Base-by-base conservation (phyloP, 2,329 filamentous ascomycete genomes). In the Beauveria asiatica region DNA sequence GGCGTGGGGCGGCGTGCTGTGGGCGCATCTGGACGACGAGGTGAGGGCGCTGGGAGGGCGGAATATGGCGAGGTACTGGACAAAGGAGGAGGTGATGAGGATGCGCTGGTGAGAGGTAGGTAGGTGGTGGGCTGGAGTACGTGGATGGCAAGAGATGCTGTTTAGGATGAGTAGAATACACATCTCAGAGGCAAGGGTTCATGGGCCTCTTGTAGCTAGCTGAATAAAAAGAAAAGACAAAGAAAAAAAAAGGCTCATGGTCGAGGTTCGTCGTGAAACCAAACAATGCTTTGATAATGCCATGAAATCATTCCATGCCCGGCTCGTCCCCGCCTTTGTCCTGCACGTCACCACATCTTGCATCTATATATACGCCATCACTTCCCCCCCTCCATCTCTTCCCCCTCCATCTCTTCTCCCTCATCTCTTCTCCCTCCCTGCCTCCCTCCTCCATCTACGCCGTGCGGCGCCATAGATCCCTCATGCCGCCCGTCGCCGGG, bases 11-110 rank as follows among this genome's bases (percentile, higher is more conserved):
- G 77, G 78, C 10, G 89, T 96, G 64, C 72, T 96, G 53, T 93
- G 90, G 89, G 77, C 76, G 68, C 92, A 96, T 78, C 75, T 96
- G 62, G 89, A 94, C 67, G 86, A 92, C 67, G 92, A 96, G 78
- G 91, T 96, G 8, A 76, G 79, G 72, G 83, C 88, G 65, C 73
- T 96, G 37, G 83, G 87, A 2, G 91, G 91, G 49, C 89, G 94
- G 72, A 95, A 93, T 70, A 96, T 96, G 92, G 80, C 90, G 66
- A 84, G 79, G 72, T 92, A 89, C 72, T 96, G 90, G 89, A 88
- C 79, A 0, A 66, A 85, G 62, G 84, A 89, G 51, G 92, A 96
- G 78, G 86, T 96, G 72, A 77, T 74, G 70, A 74, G 75, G 56
- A 80, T 94, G 75, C 85, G 83, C 1, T 90, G 92, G 76, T 92